Percentiles rank a stretch among this genome's conserved stretches.
These are phyloP conservation scores for Coniochaeta sp. DNA, from an alignment of 2,329 filamentous ascomycete genomes.

Conservation along the genomic window DNA sequence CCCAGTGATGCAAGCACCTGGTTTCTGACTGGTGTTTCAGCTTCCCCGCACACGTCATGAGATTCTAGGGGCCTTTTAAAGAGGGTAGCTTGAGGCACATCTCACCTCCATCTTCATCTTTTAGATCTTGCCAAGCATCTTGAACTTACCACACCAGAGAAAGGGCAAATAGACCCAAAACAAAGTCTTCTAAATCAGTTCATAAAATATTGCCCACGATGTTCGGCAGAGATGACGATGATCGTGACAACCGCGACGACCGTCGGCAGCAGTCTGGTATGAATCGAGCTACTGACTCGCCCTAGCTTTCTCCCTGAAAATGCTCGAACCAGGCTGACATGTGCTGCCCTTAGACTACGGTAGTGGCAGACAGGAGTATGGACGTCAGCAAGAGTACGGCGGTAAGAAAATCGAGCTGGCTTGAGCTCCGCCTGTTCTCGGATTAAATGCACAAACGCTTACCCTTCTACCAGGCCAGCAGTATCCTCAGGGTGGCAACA, in stretches of 20 bases:
- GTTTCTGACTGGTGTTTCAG: neutral
- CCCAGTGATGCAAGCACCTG: neutral
- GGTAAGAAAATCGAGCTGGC: neutral
- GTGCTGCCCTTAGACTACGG: neutral
- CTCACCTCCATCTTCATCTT: neutral
- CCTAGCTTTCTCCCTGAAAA: neutral
- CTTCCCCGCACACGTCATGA: slow-evolving; percentile 1
- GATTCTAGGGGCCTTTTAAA: neutral
- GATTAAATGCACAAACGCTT: neutral
- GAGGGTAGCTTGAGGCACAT: neutral
- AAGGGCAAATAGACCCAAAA: neutral
- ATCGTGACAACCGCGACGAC: neutral
- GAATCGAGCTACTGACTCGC: neutral
- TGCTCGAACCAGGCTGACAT: neutral
- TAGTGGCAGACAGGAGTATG: neutral
- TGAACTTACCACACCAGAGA: neutral
- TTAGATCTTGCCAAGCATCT: neutral
- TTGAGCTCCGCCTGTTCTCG: neutral
- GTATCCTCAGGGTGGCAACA: slow-evolving; percentile 8
- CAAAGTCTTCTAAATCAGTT: neutral
- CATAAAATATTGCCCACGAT: neutral
- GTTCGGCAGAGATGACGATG: slow-evolving; percentile 2
- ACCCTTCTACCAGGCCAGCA: slow-evolving; percentile 8
- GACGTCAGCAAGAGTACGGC: neutral
- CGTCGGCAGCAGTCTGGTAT: neutral